Conservation (phyloP, 805 yeast genomes). For the Candida ascalaphidarum region DNA sequence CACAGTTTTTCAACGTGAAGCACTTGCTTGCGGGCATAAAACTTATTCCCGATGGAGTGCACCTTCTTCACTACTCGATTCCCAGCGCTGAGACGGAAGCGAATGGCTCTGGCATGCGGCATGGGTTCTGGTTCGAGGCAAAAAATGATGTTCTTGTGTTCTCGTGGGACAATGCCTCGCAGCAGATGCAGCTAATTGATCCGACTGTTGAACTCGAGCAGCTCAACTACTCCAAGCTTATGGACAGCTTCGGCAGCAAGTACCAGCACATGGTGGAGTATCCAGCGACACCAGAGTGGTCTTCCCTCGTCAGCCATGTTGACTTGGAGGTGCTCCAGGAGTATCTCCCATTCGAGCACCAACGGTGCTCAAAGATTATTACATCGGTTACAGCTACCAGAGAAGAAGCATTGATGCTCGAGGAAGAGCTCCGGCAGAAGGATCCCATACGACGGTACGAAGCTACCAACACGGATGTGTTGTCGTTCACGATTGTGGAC, state of each 20-base stretch:
- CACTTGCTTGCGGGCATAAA: constrained; percentile 41
- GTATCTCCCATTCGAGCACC: constrained; percentile 2
- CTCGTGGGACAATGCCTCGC: constrained; percentile 24
- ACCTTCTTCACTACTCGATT: constrained; percentile 44
- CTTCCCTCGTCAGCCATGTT: constrained; percentile 6
- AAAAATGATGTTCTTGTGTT: constrained; percentile 22
- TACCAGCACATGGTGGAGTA: constrained; percentile 29
- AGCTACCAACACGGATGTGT: constrained; percentile 22
- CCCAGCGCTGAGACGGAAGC: constrained; percentile 5
- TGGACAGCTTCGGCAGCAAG: constrained; percentile 15
- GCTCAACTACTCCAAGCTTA: constrained; percentile 15
- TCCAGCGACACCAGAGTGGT: constrained; percentile 26
- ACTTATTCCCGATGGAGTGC: constrained; percentile 41
- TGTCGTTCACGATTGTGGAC: constrained; percentile 36
- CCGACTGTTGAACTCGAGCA: constrained; percentile 15
- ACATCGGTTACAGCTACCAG: constrained; percentile 42
- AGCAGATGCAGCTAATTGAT: constrained; percentile 8
- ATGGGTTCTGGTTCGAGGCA: constrained; percentile 33
- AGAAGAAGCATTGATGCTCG: constrained; percentile 37
- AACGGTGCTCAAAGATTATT: constrained; percentile 11
- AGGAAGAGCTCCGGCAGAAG: constrained; percentile 20
- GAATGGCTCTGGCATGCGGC: constrained; percentile 11
- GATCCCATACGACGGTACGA: constrained; percentile 8
- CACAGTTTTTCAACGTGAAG: constrained; percentile 38
- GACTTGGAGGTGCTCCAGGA: constrained; percentile 16